Evolutionary conservation across 148 eudicot genomes (phyloP).

Genomic region (Pouteria glomerata): DNA sequence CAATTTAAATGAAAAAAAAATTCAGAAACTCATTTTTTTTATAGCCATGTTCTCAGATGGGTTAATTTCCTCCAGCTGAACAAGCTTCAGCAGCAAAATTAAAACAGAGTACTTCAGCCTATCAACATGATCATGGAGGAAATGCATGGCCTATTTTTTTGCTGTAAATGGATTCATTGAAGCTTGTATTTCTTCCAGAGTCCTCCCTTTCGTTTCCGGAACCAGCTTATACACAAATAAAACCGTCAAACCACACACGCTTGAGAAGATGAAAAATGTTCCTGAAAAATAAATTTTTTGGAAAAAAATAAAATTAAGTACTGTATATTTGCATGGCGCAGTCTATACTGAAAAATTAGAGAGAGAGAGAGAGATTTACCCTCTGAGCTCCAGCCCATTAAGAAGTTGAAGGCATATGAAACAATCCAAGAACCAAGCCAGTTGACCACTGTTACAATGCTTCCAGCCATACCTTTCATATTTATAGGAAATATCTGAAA

Average conservation of each 20-base stretch:
- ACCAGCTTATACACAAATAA: constrained; percentile 65
- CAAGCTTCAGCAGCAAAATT: no score
- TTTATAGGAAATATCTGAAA: constrained; percentile 88
- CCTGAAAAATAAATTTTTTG: constrained; percentile 32
- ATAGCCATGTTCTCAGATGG: no score
- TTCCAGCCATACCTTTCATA: constrained; percentile 81
- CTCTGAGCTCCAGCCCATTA: constrained; percentile 66
- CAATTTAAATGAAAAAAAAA: no score
- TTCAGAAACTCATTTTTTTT: no score
- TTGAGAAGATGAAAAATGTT: constrained; percentile 63
- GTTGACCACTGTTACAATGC: constrained; percentile 72
- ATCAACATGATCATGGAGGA: no score
- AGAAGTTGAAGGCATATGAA: constrained; percentile 71
- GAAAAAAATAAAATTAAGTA: no score
- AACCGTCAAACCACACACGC: constrained; percentile 49
- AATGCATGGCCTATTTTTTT: constrained; percentile 3
- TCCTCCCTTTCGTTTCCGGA: constrained; percentile 92
- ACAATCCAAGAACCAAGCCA: constrained; percentile 87
- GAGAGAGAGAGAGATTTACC: constrained; percentile 33
- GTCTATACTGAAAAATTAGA: no score
- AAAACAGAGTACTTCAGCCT: no score
- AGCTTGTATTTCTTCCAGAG: constrained; percentile 86
- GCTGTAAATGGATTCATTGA: constrained; percentile 40
- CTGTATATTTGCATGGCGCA: not conserved
- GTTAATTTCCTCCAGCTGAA: no score